Percentiles rank a stretch among this genome's conserved stretches.
Conservation (phyloP, 1,139 yeast species). For the Geotrichum restrictum region DNA sequence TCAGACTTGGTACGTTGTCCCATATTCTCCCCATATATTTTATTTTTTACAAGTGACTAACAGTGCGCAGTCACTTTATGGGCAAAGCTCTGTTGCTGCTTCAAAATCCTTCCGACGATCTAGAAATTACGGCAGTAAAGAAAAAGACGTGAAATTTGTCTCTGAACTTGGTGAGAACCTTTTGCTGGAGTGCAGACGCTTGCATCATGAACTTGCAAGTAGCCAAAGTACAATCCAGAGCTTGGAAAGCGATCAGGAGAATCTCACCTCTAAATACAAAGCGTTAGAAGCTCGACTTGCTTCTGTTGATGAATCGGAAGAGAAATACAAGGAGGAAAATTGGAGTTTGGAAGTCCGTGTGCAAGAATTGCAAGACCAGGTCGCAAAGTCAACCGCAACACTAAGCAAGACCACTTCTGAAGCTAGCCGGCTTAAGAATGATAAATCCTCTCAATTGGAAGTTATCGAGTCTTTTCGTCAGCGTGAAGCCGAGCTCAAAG, state of each 20-base stretch:
- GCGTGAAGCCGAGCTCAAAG: slow-evolving; percentile 31
- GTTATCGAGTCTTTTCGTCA: slow-evolving; percentile 33
- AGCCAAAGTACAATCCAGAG: slow-evolving; percentile 46
- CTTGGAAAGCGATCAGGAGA: slow-evolving; percentile 44
- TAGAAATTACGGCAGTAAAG: slow-evolving; percentile 21
- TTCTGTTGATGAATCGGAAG: slow-evolving; percentile 43
- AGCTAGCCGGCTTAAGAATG: slow-evolving; percentile 28
- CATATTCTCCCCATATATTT: not conserved
- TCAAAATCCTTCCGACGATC: slow-evolving; percentile 8
- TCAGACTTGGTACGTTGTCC: slow-evolving; percentile 13
- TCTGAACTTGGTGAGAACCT: slow-evolving; percentile 79
- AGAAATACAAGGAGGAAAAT: slow-evolving; percentile 59
- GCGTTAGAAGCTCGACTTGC: slow-evolving; percentile 37
- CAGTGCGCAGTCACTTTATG: not conserved
- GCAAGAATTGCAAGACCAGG: slow-evolving; percentile 49
- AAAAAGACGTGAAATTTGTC: slow-evolving; percentile 70
- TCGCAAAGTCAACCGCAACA: slow-evolving; percentile 31
- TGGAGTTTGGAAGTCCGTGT: slow-evolving; percentile 73
- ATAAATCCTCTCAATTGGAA: slow-evolving; percentile 32
- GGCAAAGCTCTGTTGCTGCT: slow-evolving; percentile 8
- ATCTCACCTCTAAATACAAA: slow-evolving; percentile 41
- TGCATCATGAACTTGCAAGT: slow-evolving; percentile 54
- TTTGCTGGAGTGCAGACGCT: slow-evolving; percentile 70
- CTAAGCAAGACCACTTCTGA: slow-evolving; percentile 31
- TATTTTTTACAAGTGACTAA: not conserved